A percentile compares a stretch with the other conserved stretches of the same genome.
phyloP scores from a whole-genome alignment of 2,329 filamentous ascomycete genomes.

The Penicillium sp. region DNA sequence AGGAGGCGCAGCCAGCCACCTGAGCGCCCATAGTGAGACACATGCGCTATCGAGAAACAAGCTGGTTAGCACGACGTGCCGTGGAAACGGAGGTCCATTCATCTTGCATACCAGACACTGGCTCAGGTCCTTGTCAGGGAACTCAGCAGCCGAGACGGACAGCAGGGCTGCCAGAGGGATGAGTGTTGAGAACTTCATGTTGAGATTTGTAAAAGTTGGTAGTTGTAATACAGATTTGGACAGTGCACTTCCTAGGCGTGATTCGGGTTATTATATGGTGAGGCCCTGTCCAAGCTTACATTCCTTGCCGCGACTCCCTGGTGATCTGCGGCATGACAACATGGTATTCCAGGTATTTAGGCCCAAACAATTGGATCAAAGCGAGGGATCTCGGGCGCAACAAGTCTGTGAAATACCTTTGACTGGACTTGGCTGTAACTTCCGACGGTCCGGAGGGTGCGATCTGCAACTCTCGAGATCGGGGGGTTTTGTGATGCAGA shows the following conservation, averaged over 20 bases:
- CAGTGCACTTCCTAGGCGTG: neutral
- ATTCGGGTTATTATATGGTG: neutral
- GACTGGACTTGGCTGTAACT: neutral
- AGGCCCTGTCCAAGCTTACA: neutral
- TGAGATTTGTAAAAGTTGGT: neutral
- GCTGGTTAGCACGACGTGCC: conserved; percentile 3
- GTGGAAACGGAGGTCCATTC: neutral
- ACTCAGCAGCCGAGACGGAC: conserved; percentile 13
- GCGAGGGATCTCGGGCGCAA: neutral
- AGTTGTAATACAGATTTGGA: too few relatives aligned
- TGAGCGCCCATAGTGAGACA: conserved; percentile 15
- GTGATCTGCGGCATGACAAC: neutral
- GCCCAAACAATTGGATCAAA: neutral
- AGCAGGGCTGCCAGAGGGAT: conserved; percentile 17
- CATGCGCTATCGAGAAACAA: conserved; percentile 1
- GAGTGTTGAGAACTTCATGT: conserved; percentile 21
- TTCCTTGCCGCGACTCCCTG: neutral
- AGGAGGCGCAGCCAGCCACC: conserved; percentile 17
- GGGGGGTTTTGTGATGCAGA: neutral
- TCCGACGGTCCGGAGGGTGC: neutral
- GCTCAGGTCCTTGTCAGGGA: conserved; percentile 8
- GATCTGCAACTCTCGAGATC: neutral
- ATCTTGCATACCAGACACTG: conserved; percentile 8
- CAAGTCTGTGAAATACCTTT: neutral
- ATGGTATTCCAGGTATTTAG: neutral